Percentiles rank a stretch among this genome's conserved stretches.
These are phyloP conservation scores for Calonectria pauciramosa DNA, from an alignment of 2,329 filamentous ascomycete species.

Conservation along the genomic window DNA sequence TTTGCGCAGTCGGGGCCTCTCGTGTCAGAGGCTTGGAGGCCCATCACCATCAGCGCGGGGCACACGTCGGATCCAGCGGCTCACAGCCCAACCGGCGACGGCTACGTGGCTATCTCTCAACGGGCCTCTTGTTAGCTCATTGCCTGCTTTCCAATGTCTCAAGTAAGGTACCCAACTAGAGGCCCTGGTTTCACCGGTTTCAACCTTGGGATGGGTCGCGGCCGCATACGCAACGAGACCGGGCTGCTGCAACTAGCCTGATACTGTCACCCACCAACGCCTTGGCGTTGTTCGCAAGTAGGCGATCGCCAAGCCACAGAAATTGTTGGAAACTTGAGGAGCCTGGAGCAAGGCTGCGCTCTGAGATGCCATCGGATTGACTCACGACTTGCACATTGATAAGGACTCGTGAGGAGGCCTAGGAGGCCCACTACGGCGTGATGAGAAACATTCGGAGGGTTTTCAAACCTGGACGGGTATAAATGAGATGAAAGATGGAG, in stretches of 20 bases:
- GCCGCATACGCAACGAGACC: constrained; percentile 30
- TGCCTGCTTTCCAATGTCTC: constrained; percentile 5
- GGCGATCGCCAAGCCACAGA: neutral
- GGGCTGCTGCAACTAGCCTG: constrained; percentile 12
- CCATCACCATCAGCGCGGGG: constrained; percentile 30
- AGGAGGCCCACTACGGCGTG: neutral
- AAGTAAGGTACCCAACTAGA: neutral
- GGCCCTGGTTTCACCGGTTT: neutral
- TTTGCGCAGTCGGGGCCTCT: constrained; percentile 11
- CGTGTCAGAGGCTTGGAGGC: constrained; percentile 38
- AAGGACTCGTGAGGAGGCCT: neutral
- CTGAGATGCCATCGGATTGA: neutral
- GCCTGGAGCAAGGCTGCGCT: neutral
- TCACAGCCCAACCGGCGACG: constrained; percentile 6
- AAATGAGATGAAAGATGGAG: neutral
- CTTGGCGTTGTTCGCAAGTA: neutral
- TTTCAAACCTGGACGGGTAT: neutral
- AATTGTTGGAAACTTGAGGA: neutral
- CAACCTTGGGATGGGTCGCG: constrained; percentile 27
- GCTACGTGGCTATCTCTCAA: constrained; percentile 6
- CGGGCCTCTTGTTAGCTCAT: constrained; percentile 17
- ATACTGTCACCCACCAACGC: constrained; percentile 17
- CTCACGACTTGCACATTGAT: neutral
- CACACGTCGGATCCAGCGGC: neutral
- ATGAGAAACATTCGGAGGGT: neutral